Percentiles rank a stretch among this genome's conserved stretches.
These are phyloP conservation scores for Zelopaecilomyces penicillatus DNA, from an alignment of 2,329 filamentous ascomycete genomes.

Conservation along the genomic window DNA sequence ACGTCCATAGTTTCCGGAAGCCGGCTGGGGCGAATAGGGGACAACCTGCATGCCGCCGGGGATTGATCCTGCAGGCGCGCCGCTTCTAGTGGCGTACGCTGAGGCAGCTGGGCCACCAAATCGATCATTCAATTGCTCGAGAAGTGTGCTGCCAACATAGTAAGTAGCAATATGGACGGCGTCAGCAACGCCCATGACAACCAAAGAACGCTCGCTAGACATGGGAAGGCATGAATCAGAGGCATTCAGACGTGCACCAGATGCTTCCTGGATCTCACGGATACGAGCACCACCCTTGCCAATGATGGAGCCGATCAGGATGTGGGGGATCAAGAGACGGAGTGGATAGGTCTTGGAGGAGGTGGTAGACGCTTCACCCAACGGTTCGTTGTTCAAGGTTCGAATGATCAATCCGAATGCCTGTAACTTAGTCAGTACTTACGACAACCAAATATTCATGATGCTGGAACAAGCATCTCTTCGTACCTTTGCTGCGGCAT, in stretches of 20 bases:
- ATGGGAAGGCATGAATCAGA: constrained; percentile 91
- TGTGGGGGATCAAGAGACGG: constrained; percentile 88
- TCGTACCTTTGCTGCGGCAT: constrained; percentile 88
- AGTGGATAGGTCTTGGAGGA: constrained; percentile 97
- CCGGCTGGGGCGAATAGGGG: constrained; percentile 91
- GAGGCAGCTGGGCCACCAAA: constrained; percentile 94
- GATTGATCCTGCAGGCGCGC: constrained; percentile 84
- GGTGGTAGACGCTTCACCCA: constrained; percentile 78
- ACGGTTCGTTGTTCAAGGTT: constrained; percentile 92
- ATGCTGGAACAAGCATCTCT: constrained; percentile 17
- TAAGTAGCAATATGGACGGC: constrained; percentile 98
- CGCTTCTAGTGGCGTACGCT: constrained; percentile 93
- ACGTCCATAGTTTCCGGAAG: constrained; percentile 85
- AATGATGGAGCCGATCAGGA: constrained; percentile 97
- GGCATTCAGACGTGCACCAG: constrained; percentile 89
- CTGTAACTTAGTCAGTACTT: constrained; percentile 31
- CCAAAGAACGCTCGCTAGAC: constrained; percentile 93
- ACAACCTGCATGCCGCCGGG: constrained; percentile 98
- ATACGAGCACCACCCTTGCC: constrained; percentile 94
- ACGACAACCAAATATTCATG: no score
- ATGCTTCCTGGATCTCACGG: constrained; percentile 96
- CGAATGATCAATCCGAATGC: constrained; percentile 97
- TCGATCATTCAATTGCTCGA: constrained; percentile 93
- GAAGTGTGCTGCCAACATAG: constrained; percentile 95
- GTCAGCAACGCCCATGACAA: constrained; percentile 95